phyloP scores from a whole-genome alignment of 148 eudicot genomes.

The Talinum fruticosum region DNA sequence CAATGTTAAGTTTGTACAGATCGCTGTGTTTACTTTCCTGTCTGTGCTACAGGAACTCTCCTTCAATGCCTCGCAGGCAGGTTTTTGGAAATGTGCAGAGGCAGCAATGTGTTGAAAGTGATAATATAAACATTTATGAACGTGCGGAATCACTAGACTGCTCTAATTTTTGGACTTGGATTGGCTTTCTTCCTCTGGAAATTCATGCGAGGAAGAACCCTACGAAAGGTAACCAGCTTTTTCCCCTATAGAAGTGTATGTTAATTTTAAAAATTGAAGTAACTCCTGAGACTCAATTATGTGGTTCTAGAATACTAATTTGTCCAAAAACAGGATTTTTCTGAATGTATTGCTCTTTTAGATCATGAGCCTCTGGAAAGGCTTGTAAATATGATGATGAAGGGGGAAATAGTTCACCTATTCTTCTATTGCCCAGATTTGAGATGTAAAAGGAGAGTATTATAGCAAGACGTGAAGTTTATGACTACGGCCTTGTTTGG shows the following conservation, averaged over 20 bases:
- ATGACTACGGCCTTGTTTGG: too few species aligned
- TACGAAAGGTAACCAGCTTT: conserved; percentile 55
- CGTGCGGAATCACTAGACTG: conserved; percentile 52
- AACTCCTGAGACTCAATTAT: neutral
- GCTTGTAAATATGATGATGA: neutral
- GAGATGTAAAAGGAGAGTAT: neutral
- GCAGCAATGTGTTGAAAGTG: conserved; percentile 45
- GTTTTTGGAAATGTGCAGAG: conserved; percentile 58
- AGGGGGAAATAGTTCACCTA: neutral
- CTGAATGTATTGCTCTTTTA: neutral
- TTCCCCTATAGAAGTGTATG: neutral
- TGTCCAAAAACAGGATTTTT: neutral
- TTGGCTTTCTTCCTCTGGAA: conserved; percentile 86
- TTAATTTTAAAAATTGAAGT: neutral
- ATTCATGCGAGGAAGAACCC: conserved; percentile 76
- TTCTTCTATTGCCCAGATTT: neutral
- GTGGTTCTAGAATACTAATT: too few species aligned
- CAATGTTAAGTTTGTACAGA: neutral
- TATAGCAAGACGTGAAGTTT: neutral
- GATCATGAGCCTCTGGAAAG: neutral
- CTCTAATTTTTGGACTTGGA: conserved; percentile 90
- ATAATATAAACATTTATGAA: conserved; percentile 34
- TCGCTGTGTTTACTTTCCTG: neutral
- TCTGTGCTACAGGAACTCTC: conserved; percentile 42
- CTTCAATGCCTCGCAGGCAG: conserved; percentile 47